phyloP scores from a whole-genome alignment of 441 rosid species.

The Manihot esculenta region DNA sequence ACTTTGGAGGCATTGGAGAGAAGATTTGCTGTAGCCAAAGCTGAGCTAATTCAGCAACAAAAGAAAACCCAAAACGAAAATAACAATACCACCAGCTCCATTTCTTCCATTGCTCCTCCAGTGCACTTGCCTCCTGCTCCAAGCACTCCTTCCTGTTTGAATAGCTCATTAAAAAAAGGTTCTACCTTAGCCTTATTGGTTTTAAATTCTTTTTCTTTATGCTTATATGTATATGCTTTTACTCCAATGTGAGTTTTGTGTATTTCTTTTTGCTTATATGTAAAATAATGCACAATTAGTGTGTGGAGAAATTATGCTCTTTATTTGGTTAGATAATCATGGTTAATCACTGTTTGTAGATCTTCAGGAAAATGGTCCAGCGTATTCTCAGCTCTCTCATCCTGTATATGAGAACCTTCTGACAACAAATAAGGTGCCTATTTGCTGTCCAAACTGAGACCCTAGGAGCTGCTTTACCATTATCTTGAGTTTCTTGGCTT shows the following conservation, averaged over 20 bases:
- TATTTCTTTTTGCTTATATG: too few species aligned
- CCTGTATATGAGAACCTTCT: conserved; percentile 58
- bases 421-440: conserved; percentile 46
- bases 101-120: conserved; percentile 23
- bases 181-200: not conserved
- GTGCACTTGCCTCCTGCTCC: conserved; percentile 21
- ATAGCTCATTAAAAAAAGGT: conserved; percentile 40
- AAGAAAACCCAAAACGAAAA: conserved; percentile 34
- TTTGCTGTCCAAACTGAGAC: conserved; percentile 6
- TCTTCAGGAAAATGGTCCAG: conserved; percentile 42
- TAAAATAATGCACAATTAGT: too few species aligned
- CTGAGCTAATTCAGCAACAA: conserved; percentile 54
- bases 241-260: not conserved
- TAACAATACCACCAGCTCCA: not conserved
- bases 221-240: not conserved
- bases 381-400: conserved; percentile 49
- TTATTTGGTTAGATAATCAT: not conserved
- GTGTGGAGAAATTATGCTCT: not conserved
- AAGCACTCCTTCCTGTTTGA: conserved; percentile 8
- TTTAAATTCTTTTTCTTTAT: not conserved
- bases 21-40: conserved; percentile 54
- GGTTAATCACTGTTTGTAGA: conserved; percentile 38
- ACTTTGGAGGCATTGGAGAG: conserved; percentile 62
- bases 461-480: not conserved
- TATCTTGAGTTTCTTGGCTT: not conserved